Evolutionary conservation across 2,329 filamentous ascomycete genomes (phyloP).

Genomic region (Chrysoporthe austroafricana): DNA sequence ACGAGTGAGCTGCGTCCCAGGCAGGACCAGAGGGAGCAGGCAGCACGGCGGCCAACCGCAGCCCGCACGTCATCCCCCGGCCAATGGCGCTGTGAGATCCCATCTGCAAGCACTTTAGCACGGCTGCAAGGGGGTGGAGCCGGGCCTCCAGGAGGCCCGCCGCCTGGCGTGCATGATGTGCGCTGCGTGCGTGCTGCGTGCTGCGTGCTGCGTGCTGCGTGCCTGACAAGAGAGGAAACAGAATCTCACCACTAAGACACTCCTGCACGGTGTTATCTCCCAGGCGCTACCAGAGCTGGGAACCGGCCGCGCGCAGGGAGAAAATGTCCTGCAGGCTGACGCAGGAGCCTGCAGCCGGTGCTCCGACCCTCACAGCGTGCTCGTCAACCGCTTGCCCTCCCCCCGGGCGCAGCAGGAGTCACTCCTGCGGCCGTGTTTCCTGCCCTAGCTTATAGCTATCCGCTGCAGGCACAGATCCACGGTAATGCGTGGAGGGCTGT

Average conservation of each 20-base stretch:
- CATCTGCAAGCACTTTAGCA: slow-evolving; percentile 31
- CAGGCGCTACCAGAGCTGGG: not conserved
- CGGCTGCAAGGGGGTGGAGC: slow-evolving; percentile 23
- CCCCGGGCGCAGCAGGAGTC: not conserved
- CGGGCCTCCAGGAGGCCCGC: not conserved
- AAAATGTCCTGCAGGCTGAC: slow-evolving; percentile 15
- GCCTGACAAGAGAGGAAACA: not conserved
- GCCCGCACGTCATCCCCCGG: slow-evolving; percentile 25
- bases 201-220: not conserved
- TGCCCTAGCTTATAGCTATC: not conserved
- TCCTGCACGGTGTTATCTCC: not conserved
- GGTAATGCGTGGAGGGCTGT: not conserved
- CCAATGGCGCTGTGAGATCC: slow-evolving; percentile 16
- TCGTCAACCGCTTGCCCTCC: not conserved
- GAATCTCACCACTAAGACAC: not conserved
- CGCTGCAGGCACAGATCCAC: not conserved
- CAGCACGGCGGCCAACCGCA: slow-evolving; percentile 20
- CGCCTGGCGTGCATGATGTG: slow-evolving; percentile 9
- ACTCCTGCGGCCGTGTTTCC: slow-evolving; percentile 5
- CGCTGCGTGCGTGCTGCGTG: not conserved
- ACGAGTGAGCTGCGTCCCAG: not conserved
- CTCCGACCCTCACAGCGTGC: not conserved
- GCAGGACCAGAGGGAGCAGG: not conserved
- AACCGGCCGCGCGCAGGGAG: slow-evolving; percentile 15
- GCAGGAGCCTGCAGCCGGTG: slow-evolving; percentile 26